phyloP scores from a whole-genome alignment of 1,284 basidiomycete species.

The Ganoderma resinaceum region DNA sequence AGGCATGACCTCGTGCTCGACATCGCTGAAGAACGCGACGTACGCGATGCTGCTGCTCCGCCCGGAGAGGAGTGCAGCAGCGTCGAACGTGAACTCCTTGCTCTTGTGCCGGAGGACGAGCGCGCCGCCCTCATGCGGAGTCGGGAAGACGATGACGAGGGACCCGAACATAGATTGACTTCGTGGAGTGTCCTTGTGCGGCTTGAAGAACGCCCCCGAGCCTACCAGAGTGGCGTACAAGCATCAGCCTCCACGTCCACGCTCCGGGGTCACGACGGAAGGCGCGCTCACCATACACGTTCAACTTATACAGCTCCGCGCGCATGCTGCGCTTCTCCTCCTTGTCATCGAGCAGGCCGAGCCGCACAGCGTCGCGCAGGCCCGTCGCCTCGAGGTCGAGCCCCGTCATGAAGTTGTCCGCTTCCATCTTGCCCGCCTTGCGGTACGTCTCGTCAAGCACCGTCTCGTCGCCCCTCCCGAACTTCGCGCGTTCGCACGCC shows the following conservation, averaged over 20 bases:
- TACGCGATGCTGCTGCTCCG: conserved; percentile 41
- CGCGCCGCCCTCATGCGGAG: conserved; percentile 47
- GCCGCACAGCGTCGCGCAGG: conserved; percentile 24
- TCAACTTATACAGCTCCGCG: conserved; percentile 37
- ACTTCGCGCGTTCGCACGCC: conserved; percentile 32
- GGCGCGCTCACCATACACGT: background rate
- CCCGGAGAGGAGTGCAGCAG: conserved; percentile 32
- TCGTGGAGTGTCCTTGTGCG: conserved; percentile 51
- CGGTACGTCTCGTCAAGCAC: conserved; percentile 37
- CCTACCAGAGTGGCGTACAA: conserved; percentile 12
- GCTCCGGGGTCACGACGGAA: no score
- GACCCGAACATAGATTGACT: conserved; percentile 43
- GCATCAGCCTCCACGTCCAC: background rate
- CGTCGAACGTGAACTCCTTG: conserved; percentile 41
- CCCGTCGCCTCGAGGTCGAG: conserved; percentile 13
- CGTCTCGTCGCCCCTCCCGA: conserved; percentile 30
- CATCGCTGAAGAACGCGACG: conserved; percentile 50
- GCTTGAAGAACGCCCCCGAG: conserved; percentile 48
- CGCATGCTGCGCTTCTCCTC: conserved; percentile 14
- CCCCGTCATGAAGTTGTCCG: background rate
- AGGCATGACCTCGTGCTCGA: conserved; percentile 52
- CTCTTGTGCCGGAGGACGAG: conserved; percentile 44
- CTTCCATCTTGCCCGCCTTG: conserved; percentile 39
- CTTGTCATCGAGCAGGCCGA: conserved; percentile 7
- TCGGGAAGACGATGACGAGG: conserved; percentile 50